These are phyloP conservation scores for Trametes versicolor DNA, from an alignment of 1,284 basidiomycete species.

Conservation along the genomic window DNA sequence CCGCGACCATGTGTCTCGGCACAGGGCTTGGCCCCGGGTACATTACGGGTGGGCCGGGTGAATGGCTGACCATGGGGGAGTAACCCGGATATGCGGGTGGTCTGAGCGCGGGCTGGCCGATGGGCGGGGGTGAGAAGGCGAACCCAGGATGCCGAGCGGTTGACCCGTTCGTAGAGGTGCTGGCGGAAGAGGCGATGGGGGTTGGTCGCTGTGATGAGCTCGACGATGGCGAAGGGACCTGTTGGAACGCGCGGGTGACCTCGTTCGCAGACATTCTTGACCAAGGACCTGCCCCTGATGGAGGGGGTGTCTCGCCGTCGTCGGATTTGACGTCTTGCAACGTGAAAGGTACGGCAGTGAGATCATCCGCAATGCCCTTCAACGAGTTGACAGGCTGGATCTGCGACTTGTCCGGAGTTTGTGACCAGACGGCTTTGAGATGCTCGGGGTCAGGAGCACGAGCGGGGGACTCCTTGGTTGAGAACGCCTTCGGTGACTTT, in stretches of 20 bases:
- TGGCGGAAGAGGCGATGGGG: conserved; percentile 43
- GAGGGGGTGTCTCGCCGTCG: conserved; percentile 82
- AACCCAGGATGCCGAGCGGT: conserved; percentile 47
- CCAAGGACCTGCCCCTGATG: conserved; percentile 60
- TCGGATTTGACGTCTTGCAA: conserved; percentile 85
- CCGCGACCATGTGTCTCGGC: conserved; percentile 63
- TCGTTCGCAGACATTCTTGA: conserved; percentile 83
- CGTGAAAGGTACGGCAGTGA: conserved; percentile 78
- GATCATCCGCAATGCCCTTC: conserved; percentile 80
- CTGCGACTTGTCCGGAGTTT: conserved; percentile 71
- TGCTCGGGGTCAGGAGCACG: conserved; percentile 80
- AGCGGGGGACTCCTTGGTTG: conserved; percentile 71
- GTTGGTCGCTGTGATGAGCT: conserved; percentile 56
- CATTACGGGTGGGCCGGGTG: conserved; percentile 68
- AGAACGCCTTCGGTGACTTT: conserved; percentile 64
- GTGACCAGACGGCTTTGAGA: conserved; percentile 86
- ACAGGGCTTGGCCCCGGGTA: conserved; percentile 72
- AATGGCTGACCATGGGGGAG: conserved; percentile 75
- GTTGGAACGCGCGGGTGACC: conserved; percentile 84
- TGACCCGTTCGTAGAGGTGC: conserved; percentile 47
- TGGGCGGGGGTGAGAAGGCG: conserved; percentile 48
- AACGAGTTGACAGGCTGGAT: conserved; percentile 78
- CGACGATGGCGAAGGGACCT: conserved; percentile 69
- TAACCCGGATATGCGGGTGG: conserved; percentile 62
- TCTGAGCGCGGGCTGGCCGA: conserved; percentile 53